Evolutionary conservation across 441 rosid genomes (phyloP), one percentile per base, ranked within the genome.

Genomic region (Pelargonium citronellum): DNA sequence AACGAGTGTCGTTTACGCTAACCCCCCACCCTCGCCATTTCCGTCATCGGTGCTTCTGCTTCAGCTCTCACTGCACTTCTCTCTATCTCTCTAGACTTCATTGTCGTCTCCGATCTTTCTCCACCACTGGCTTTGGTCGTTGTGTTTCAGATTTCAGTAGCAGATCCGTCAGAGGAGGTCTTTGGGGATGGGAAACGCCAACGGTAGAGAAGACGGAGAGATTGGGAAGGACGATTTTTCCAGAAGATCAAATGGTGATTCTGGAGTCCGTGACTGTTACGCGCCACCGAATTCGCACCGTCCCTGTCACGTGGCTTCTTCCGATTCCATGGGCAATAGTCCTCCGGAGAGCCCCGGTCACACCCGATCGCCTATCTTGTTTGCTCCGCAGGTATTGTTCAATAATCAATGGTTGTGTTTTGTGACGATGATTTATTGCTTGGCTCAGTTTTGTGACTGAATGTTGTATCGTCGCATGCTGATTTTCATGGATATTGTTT

Each of bases 101-200:
- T 30, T 30, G 37, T 30, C 37, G 37, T 30, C 37, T 30, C 37
- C 37, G 37, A 30, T 30, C 37, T 30, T 30, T 2, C 37, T 30
- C 37, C 3, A 30, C 4, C 37, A 2, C n/a, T 46, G n/a, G 53
- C 13, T 46, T 13, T 13, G 53, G n/a, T 46, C 53, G 53, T 46
- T 13, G 12, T 11, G n/a, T 46, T 46, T 11, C 53, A 13, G 53
- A 8, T 46, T 46, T 13, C 3, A 46, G 53, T 11, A 44, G 46
- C 30, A 68, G 74, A 73, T 77, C 74, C 66, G 47, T 13, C 57
- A 24, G 15, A 58, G 16, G 64, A n/a, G 17, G 57, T 12, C 20
- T 34, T 6, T 7, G 16, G 66, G 7, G 72, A 90, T 90, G 96
- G 96, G 96, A 10, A 90, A 90, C 79, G 88, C 86, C 7, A 90